A percentile compares a stretch with the other conserved stretches of the same genome.
phyloP scores from a whole-genome alignment of 2,329 filamentous ascomycete genomes.

The Chalaropsis thielavioides region DNA sequence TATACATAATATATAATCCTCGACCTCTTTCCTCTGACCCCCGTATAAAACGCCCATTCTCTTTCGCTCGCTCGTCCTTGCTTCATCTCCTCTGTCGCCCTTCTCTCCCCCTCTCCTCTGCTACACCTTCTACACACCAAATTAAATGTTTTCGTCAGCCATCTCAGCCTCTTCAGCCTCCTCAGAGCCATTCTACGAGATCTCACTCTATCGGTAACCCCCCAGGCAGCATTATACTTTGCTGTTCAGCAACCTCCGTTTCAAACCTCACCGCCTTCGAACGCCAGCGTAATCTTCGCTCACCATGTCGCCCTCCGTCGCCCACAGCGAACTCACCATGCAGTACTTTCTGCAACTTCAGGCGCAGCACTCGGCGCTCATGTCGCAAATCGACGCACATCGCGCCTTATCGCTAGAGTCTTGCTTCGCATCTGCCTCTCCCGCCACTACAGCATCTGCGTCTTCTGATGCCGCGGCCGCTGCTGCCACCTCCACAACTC shows the following conservation, averaged over 20 bases:
- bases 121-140: neutral
- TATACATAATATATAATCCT: neutral
- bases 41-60: no score
- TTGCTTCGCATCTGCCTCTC: neutral
- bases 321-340: constrained; percentile 33
- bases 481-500: constrained; percentile 41
- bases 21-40: neutral
- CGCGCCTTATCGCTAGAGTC: neutral
- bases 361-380: constrained; percentile 40
- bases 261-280: neutral
- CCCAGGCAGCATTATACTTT: neutral
- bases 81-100: neutral
- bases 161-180: neutral
- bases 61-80: no score
- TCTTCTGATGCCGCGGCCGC: constrained; percentile 19
- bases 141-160: constrained; percentile 11
- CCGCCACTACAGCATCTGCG: neutral
- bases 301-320: constrained; percentile 8
- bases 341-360: constrained; percentile 41
- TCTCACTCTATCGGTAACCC: neutral
- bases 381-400: constrained; percentile 34
- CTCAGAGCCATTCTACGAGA: neutral
- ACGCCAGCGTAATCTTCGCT: neutral
- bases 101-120: neutral
- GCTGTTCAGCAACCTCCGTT: neutral